These are phyloP conservation scores for Fusarium virguliforme DNA, from an alignment of 2,329 filamentous ascomycete genomes.

Conservation along the genomic window DNA sequence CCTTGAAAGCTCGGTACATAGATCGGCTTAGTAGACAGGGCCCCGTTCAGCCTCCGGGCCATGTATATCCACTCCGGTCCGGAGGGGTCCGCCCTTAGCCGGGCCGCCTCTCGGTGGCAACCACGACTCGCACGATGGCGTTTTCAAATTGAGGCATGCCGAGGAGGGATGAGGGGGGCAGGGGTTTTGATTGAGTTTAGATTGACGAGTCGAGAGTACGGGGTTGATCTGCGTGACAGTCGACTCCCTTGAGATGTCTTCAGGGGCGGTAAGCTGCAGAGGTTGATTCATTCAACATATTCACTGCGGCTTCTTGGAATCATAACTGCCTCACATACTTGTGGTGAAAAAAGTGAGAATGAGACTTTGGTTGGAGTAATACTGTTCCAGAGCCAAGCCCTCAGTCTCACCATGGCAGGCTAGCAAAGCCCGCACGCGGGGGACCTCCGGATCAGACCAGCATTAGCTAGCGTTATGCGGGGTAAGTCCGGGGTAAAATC, in stretches of 20 bases:
- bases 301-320: too few relatives aligned
- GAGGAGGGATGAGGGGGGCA: neutral
- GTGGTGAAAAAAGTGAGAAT: too few relatives aligned
- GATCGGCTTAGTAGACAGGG: neutral
- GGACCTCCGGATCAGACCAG: slow-evolving; percentile 2
- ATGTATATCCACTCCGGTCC: slow-evolving; percentile 12
- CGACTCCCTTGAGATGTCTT: neutral
- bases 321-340: too few relatives aligned
- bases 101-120: neutral
- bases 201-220: neutral
- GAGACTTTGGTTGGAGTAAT: too few relatives aligned
- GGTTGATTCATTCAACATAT: too few relatives aligned
- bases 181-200: neutral
- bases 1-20: too few relatives aligned
- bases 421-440: neutral
- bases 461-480: slow-evolving; percentile 17
- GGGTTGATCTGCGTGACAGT: neutral
- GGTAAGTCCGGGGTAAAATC: slow-evolving; percentile 36
- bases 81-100: slow-evolving; percentile 26
- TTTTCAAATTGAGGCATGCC: too few relatives aligned
- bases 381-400: too few relatives aligned
- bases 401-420: too few relatives aligned
- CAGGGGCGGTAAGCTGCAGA: too few relatives aligned
- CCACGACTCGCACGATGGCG: neutral
- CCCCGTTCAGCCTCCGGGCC: neutral